Conservation (phyloP, 192 early-diverging fungal species). For the Dispira parvispora region DNA sequence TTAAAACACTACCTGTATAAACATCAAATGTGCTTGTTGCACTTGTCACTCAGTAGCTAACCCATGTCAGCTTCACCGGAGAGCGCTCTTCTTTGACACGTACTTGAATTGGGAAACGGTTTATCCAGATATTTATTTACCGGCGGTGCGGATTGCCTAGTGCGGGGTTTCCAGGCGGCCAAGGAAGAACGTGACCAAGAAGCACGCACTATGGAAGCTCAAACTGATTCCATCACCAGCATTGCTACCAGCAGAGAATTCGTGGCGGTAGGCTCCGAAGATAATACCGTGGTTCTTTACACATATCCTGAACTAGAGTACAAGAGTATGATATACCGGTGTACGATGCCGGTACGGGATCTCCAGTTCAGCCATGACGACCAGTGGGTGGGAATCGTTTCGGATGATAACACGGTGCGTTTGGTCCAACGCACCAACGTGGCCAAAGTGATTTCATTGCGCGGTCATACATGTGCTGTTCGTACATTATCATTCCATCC, state of each 20-base stretch:
- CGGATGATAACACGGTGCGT: slow-evolving; percentile 21
- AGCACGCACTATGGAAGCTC: background rate
- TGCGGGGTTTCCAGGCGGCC: slow-evolving; percentile 1
- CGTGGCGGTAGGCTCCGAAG: slow-evolving; percentile 1
- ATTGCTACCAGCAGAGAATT: background rate
- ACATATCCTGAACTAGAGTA: background rate
- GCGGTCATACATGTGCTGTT: slow-evolving; percentile 20
- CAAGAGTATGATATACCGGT: slow-evolving; percentile 9
- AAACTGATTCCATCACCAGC: slow-evolving; percentile 10
- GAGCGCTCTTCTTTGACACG: too few relatives aligned
- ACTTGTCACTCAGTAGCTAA: background rate
- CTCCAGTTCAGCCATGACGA: slow-evolving; percentile 22
- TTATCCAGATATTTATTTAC: background rate
- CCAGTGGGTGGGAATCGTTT: slow-evolving; percentile 24
- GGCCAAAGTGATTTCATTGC: slow-evolving; percentile 18
- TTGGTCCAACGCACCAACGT: slow-evolving; percentile 25
- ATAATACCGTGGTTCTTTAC: slow-evolving; percentile 6
- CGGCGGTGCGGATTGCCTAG: slow-evolving; percentile 6
- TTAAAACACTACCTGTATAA: too few relatives aligned
- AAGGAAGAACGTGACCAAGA: slow-evolving; percentile 3
- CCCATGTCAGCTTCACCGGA: background rate
- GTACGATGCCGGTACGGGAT: slow-evolving; percentile 25
- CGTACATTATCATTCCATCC: slow-evolving; percentile 22
- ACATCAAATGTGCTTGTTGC: too few relatives aligned
- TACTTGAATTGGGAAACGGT: too few relatives aligned